Percentiles rank a stretch among this genome's conserved stretches.
phyloP scores from a whole-genome alignment of 2,329 filamentous ascomycete genomes.

The Fusarium guadeloupense region DNA sequence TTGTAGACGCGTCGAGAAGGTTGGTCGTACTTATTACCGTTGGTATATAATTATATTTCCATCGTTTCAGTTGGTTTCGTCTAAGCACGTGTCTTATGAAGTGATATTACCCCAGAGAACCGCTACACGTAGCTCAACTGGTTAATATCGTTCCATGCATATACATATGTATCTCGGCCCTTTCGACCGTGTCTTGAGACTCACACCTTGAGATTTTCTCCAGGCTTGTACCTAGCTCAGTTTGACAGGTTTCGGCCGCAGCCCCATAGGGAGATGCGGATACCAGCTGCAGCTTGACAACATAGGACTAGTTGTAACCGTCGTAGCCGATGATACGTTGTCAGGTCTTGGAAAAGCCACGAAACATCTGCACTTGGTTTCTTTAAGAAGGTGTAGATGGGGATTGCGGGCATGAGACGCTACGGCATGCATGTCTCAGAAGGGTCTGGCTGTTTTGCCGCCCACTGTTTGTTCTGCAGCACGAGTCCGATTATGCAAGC shows the following conservation, averaged over 20 bases:
- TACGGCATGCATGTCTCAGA: conserved; percentile 11
- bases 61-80: not conserved
- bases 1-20: not conserved
- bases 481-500: conserved; percentile 3
- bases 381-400: conserved; percentile 4
- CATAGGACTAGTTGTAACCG: not conserved
- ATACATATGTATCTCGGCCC: not conserved
- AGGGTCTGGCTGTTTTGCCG: not conserved
- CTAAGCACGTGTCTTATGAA: not conserved
- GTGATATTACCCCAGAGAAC: too few relatives aligned
- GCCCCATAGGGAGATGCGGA: conserved; percentile 23
- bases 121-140: not conserved
- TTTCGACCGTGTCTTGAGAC: too few relatives aligned
- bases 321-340: conserved; percentile 14
- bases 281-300: conserved; percentile 20
- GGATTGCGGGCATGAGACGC: not conserved
- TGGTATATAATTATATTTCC: not conserved
- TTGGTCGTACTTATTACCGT: not conserved
- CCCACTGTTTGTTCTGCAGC: not conserved
- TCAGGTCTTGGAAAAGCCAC: not conserved
- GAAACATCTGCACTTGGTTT: conserved; percentile 8
- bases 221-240: not conserved
- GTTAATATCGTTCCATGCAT: conserved; percentile 9
- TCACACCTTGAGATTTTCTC: too few relatives aligned
- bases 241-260: conserved; percentile 11